Percentiles rank a stretch among this genome's conserved stretches.
Conservation (phyloP, 257 asterid species). For the Perilla frutescens region DNA sequence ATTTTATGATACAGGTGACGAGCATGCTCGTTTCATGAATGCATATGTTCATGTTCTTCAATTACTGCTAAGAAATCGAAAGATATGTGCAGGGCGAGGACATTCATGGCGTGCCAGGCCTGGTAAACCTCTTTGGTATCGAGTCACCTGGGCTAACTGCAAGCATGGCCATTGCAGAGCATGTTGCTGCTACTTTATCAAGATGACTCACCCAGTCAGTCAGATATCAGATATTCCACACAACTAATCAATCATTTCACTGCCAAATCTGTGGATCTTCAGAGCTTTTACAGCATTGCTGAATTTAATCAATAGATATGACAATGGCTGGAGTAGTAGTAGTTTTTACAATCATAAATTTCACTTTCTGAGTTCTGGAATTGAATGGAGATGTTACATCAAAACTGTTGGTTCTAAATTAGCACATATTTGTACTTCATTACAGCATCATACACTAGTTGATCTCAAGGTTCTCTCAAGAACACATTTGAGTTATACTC, state of each 20-base stretch:
- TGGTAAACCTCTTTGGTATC: slow-evolving; percentile 77
- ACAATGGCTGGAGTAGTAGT: no score
- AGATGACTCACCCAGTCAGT: not conserved
- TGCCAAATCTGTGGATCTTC: not conserved
- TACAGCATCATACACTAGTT: not conserved
- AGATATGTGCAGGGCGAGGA: slow-evolving; percentile 64
- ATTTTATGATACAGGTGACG: slow-evolving; percentile 81
- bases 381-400: not conserved
- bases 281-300: no score
- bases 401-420: not conserved
- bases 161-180: slow-evolving; percentile 76
- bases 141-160: slow-evolving; percentile 93
- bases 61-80: no score
- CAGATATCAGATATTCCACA: no score
- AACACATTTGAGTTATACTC: not conserved
- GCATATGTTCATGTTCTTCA: not conserved
- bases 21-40: not conserved
- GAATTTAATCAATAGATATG: not conserved
- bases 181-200: slow-evolving; percentile 63
- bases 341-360: not conserved
- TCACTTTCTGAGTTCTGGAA: not conserved
- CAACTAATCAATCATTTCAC: no score
- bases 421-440: not conserved
- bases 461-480: not conserved
- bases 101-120: slow-evolving; percentile 60